These are phyloP conservation scores for Aquilaria sinensis DNA, from an alignment of 345 rosid species.

Conservation along the genomic window DNA sequence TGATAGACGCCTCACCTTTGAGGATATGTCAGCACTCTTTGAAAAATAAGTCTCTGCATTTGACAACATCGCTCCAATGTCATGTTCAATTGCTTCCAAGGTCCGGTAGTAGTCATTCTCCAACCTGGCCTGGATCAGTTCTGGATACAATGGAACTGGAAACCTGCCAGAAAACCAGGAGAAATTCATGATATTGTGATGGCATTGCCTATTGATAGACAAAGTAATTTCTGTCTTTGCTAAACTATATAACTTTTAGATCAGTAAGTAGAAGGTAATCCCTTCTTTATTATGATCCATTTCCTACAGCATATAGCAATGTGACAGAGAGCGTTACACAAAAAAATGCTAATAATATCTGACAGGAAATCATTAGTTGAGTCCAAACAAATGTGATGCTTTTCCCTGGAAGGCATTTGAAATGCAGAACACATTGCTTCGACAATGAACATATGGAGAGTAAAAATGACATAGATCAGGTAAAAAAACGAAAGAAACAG, in stretches of 20 bases:
- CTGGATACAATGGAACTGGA: constrained; percentile 77
- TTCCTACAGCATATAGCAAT: background rate
- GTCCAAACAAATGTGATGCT: too few relatives aligned
- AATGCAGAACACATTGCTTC: too few relatives aligned
- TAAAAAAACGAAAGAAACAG: background rate
- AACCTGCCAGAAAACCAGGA: constrained; percentile 40
- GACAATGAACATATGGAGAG: too few relatives aligned
- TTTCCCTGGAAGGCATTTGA: too few relatives aligned
- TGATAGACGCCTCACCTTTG: constrained; percentile 53
- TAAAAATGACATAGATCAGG: background rate
- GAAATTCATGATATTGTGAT: background rate
- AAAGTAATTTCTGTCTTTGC: background rate
- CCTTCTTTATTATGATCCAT: too few relatives aligned
- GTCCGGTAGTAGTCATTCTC: constrained; percentile 73
- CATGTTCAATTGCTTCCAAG: constrained; percentile 61
- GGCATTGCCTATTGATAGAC: background rate
- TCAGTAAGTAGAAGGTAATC: too few relatives aligned
- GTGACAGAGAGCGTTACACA: background rate
- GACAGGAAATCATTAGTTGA: too few relatives aligned
- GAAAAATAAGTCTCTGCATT: constrained; percentile 60
- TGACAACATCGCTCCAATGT: constrained; percentile 54
- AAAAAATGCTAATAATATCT: background rate
- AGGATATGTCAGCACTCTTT: constrained; percentile 26
- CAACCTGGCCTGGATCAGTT: constrained; percentile 67
- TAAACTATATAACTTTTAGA: too few relatives aligned